Evolutionary conservation across 2,329 filamentous ascomycete genomes (phyloP).

Genomic region (Pseudogymnoascus destructans): DNA sequence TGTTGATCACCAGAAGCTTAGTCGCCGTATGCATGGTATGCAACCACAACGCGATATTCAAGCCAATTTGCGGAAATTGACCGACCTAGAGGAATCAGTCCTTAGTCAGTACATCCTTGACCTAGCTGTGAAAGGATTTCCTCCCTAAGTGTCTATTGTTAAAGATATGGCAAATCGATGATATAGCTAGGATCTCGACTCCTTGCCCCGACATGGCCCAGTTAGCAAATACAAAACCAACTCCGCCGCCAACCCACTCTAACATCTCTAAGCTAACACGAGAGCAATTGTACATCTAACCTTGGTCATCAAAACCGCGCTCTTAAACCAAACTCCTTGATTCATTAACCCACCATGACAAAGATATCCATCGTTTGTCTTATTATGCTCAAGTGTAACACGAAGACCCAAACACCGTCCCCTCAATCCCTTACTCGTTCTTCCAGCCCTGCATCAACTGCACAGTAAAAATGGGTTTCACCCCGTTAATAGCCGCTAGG

Average conservation of each 20-base stretch:
- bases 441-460: conserved; percentile 25
- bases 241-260: not conserved
- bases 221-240: not conserved
- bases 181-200: not conserved
- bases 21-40: no score
- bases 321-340: not conserved
- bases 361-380: conserved; percentile 1
- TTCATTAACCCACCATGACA: not conserved
- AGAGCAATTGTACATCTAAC: conserved; percentile 1
- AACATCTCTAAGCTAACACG: not conserved
- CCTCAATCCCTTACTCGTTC: conserved; percentile 11
- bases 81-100: no score
- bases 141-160: no score
- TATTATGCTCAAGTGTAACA: not conserved
- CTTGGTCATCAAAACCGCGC: not conserved
- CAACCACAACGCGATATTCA: no score
- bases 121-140: no score
- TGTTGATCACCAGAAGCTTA: no score
- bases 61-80: no score
- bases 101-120: no score
- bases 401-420: not conserved
- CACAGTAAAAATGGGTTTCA: conserved; percentile 25
- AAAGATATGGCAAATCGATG: no score
- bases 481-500: conserved; percentile 38
- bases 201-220: not conserved